These are phyloP conservation scores for Calcarisporium arbuscula DNA, from an alignment of 2,329 filamentous ascomycete genomes.

Conservation along the genomic window DNA sequence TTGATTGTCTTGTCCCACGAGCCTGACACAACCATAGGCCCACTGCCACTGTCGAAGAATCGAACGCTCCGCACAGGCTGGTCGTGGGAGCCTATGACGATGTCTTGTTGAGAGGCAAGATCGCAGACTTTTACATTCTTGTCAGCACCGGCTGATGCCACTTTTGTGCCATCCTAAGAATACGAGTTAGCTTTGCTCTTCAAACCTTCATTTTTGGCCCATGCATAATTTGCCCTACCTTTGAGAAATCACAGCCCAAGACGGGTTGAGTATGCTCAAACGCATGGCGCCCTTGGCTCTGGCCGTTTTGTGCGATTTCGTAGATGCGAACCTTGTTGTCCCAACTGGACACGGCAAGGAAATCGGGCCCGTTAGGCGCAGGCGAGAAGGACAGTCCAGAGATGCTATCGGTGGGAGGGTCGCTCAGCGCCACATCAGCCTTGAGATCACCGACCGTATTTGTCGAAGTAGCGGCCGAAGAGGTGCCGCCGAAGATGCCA, in stretches of 20 bases:
- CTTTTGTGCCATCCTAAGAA: conserved; percentile 75
- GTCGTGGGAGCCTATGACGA: conserved; percentile 79
- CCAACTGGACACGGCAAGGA: conserved; percentile 89
- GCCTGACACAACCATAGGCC: conserved; percentile 83
- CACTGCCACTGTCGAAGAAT: conserved; percentile 67
- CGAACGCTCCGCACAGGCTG: conserved; percentile 71
- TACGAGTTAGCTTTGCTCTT: conserved; percentile 6
- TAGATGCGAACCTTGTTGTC: conserved; percentile 98
- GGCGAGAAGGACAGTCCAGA: conserved; percentile 81
- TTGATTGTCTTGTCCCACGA: conserved; percentile 89
- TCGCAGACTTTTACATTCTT: conserved; percentile 88
- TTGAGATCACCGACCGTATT: conserved; percentile 86
- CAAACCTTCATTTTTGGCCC: too few relatives aligned
- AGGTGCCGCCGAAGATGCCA: conserved; percentile 50
- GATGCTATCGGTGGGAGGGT: conserved; percentile 82
- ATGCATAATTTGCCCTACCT: conserved; percentile 60
- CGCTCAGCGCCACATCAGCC: conserved; percentile 73
- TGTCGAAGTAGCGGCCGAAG: conserved; percentile 47
- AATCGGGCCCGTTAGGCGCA: conserved; percentile 51
- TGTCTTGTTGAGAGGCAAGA: conserved; percentile 58
- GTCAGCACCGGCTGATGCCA: conserved; percentile 83
- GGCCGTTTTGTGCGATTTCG: conserved; percentile 72
- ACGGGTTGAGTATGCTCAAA: conserved; percentile 86
- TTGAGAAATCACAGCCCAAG: conserved; percentile 79
- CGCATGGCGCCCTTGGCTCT: conserved; percentile 76